Evolutionary conservation across 2,329 filamentous ascomycete genomes (phyloP).

Genomic region (Xylariaceae sp.): DNA sequence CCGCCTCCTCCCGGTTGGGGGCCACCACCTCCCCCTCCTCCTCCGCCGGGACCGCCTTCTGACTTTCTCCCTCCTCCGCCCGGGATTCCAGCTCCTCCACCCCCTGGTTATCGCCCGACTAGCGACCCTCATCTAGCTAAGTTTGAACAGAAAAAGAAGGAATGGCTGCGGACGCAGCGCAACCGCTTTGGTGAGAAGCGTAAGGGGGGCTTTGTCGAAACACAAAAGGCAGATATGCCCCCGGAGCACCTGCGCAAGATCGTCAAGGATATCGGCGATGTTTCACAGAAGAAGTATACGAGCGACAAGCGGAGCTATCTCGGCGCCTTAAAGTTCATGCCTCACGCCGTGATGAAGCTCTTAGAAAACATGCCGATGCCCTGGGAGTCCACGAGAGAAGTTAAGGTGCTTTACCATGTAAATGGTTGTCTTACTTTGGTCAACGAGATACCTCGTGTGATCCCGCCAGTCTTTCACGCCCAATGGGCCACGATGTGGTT

Average conservation of each 20-base stretch:
- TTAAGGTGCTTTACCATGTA: constrained; percentile 97
- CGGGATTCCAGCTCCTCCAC: constrained; percentile 63
- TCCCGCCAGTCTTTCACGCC: constrained; percentile 95
- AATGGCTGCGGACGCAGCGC: constrained; percentile 90
- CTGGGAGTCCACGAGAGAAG: constrained; percentile 93
- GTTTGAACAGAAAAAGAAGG: constrained; percentile 97
- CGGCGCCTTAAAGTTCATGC: constrained; percentile 98
- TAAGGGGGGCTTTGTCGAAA: constrained; percentile 93
- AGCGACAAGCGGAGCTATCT: constrained; percentile 98
- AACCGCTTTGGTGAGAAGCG: constrained; percentile 96
- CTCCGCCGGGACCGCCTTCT: constrained; percentile 53
- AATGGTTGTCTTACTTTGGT: constrained; percentile 96
- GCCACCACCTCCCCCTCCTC: constrained; percentile 47
- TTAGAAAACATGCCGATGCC: constrained; percentile 99
- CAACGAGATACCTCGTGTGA: constrained; percentile 93
- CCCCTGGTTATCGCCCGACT: constrained; percentile 77
- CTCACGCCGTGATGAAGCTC: constrained; percentile 93
- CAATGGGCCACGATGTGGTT: constrained; percentile 99
- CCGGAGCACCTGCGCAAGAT: constrained; percentile 98
- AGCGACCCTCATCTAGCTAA: constrained; percentile 84
- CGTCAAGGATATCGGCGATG: constrained; percentile 96
- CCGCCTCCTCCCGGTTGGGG: constrained; percentile 58
- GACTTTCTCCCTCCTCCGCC: constrained; percentile 55
- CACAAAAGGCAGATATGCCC: constrained; percentile 97
- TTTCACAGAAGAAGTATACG: constrained; percentile 98